phyloP scores from a whole-genome alignment of 2,329 filamentous ascomycete genomes.

The Alternaria sp. region DNA sequence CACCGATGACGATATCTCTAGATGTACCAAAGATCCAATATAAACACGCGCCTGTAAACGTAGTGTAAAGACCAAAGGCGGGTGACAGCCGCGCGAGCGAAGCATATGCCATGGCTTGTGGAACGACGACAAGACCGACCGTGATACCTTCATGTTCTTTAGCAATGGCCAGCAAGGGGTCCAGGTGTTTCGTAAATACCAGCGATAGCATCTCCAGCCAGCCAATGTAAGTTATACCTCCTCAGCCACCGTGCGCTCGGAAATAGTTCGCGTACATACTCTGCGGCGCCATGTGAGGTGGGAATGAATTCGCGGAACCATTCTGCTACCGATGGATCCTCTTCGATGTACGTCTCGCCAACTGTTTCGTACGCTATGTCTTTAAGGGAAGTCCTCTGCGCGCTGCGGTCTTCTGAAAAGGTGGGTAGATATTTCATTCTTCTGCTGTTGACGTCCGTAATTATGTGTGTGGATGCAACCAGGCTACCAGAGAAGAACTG shows the following conservation, averaged over 20 bases:
- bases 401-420: conserved; percentile 18
- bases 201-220: conserved; percentile 39
- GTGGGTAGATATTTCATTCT: conserved; percentile 20
- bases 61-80: conserved; percentile 88
- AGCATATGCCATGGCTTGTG: conserved; percentile 95
- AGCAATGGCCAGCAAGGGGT: not conserved
- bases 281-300: conserved; percentile 24
- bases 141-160: conserved; percentile 55
- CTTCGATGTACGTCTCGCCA: conserved; percentile 31
- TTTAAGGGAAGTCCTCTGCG: conserved; percentile 18
- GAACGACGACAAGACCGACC: conserved; percentile 80
- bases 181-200: conserved; percentile 18
- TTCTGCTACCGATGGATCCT: conserved; percentile 38
- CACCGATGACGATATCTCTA: conserved; percentile 95
- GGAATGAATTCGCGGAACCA: conserved; percentile 34
- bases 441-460: not conserved
- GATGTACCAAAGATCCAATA: conserved; percentile 99
- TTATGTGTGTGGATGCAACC: not conserved
- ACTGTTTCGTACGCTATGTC: conserved; percentile 29
- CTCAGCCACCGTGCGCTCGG: conserved; percentile 35
- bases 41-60: conserved; percentile 89
- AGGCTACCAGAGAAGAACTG: not conserved
- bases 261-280: conserved; percentile 37
- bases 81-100: conserved; percentile 76
- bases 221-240: conserved; percentile 41